Base-by-base conservation (phyloP, 2,329 filamentous ascomycete species). In the Claviceps sp. region DNA sequence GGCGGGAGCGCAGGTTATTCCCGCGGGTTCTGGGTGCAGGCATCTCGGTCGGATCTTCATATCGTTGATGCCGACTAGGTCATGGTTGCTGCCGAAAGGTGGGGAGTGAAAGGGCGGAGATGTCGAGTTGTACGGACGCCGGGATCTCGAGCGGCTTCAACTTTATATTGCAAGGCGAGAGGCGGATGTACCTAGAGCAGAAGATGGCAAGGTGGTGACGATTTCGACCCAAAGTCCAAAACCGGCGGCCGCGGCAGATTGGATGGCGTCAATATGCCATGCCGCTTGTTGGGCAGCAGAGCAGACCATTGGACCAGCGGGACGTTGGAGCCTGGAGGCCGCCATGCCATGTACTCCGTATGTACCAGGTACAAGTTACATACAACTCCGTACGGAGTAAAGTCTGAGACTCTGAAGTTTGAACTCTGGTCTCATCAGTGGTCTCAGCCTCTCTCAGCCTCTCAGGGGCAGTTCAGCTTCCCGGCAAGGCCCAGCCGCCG, bases 1-100 rank as follows among this genome's bases (percentile, higher is more conserved):
- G 76, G 53, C 75, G 70, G 47, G 68, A 65, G 62, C 67, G 69
- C 60, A 71, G 62, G 51, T 66, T 66, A 54, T 62, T 59, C 54
- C 67, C 67, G 57, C 65, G 63, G 47, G 56, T 29, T 47, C 42
- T 54, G 49, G 42, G 16, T 48, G 53, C 39, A 37, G 29, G 50
- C 55, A 57, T 58, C 22, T 47, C 57, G 37, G 44, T 56, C 50
- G 51, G 49, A 55, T 53, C 54, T 44, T 55, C 54, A 56, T 52
- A 42, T 50, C 50, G 56, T 51, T 48, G 38, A 23, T n/a, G 36
- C 37, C 38, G 38, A 45, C 45, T 38, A 45, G 17, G 17, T 46
- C 50, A 48, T 49, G n/a, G 13, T 36, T n/a, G 7, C 13, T 8
- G 11, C 13, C 11, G 26, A 14, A 3, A 22, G 26, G 45, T 16